Evolutionary conservation across 352 stramenopile species (phyloP), one percentile per base, ranked within the genome.

Genomic region (Globisporangium perplexum): DNA sequence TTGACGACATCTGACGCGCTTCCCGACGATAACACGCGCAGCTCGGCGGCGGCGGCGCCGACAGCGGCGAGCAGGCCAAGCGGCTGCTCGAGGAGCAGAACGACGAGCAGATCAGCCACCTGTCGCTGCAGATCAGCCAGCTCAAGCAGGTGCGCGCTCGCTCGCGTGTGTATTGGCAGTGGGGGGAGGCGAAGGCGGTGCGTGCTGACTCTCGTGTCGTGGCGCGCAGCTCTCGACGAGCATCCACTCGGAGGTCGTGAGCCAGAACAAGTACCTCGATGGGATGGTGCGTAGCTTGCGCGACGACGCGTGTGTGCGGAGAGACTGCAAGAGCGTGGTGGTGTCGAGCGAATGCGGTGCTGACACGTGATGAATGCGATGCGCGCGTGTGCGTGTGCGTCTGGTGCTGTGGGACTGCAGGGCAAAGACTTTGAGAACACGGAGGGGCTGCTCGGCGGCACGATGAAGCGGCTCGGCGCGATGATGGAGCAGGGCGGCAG

Each of bases 401-500:
- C 26, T 35, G 38, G 10, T 12, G 31, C 31, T 33, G 30, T 6
- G n/a, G n/a, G n/a, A n/a, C n/a, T 53, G 17, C 57, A 94, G 84
- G 74, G 81, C 50, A 91, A 88, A 36, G 84, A 93, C 39, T 93
- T 95, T 50, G 79, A 90, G 54, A 91, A 88, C 67, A 91, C 84
- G 43, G 82, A 93, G 28, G 77, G 81, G 0, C 60, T 95, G 39
- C 62, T 95, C 23, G 80, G 82, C 22, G 83, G 83, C 24, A 95
- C 82, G n/a, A 89, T 95, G 77, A 91, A 91, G 65, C 78, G 79
- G 0, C 67, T 95, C 30, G 77, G 78, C 24, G 68, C 74, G 59
- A 95, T 95, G 84, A 91, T 95, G 80, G 80, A 92, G 35, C 81
- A 91, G 31, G 84, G 84, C 45, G 81, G 84, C 39, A 89, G 81